Evolutionary conservation across 768 basidiomycete genomes (phyloP), one percentile per base, ranked within the genome.

Genomic region (Pleurotus cornucopiae): DNA sequence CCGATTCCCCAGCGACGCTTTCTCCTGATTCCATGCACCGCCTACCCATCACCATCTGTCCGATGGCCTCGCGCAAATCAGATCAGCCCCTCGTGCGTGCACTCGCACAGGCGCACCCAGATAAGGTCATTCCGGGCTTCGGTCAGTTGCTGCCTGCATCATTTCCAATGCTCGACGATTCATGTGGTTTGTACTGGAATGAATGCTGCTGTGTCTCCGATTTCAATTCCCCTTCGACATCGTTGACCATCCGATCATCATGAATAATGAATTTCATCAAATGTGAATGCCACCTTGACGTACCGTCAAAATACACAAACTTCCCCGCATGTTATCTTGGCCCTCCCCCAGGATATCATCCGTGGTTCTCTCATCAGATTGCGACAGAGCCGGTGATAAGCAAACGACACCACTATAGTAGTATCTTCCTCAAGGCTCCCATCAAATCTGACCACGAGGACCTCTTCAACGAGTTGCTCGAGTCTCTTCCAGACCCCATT

Each of bases 121-220:
- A 77, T 54, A 86, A 84, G 66, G 81, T 94, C 21, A 71, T 91
- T n/a, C 90, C 95, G 47, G 89, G 86, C 67, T 98, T 96, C 69
- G 95, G 92, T 94, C 56, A 73, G 85, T 71, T 46, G 40, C 54
- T 21, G 48, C 25, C 61, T 6, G 48, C 59, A 49, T 53, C 41
- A 57, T 45, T 25, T 47, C 46, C 16, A 47, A 5, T 26, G 52
- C 23, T 39, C 44, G 44, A 45, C 23, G 30, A 48, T 25, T 48
- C 46, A 20, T n/a, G 23, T 48, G 46, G 23, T 1, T 20, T 26
- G 21, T 48, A 9, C 30, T 34, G 41, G 41, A 11, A 16, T 44
- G 41, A 44, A 44, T 44, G 12, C 41, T 44, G 41, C n/a, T 44
- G n/a, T 44, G n/a, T 44, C 30, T 34, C 30, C 30, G 30, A 34